Evolutionary conservation across 345 rosid species (phyloP), one percentile per base, ranked within the genome.

Genomic region (Lepidium aucheri): DNA sequence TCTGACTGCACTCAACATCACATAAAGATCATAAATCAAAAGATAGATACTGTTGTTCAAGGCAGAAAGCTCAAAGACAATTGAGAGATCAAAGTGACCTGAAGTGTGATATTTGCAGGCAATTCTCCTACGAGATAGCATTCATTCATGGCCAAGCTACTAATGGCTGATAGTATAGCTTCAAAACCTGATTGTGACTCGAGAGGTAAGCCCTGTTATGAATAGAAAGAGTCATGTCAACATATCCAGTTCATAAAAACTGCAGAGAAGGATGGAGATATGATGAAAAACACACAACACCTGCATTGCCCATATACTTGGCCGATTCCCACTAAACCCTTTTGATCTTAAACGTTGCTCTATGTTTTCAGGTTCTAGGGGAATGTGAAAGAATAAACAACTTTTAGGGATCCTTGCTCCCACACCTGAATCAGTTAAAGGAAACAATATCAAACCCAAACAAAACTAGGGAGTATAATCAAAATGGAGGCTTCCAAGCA

Each of bases 271-370:
- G 9, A 41, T 2, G 36, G 4, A 16, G 32, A 61, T 7, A 24
- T 1, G 60, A 26, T 15, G 24, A 60, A 47, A 30, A 39, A 43
- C 53, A 50, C 61, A 33, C 33, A 53, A 74, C 65, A 91, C 97
- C 97, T 93, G 98, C 61, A 90, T 79, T 71, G 79, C 87, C 95
- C 96, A 93, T 69, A 85, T 74, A 63, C 97, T 90, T 41, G 92
- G 91, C 13, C 74, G 82, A 32, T 75, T 84, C 30, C 90, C 98
- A 10, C 76, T 79, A 70, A 93, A 90, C 67, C 97, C 96, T 70
- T 84, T 88, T 7, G 72, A 46, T 4, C 63, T 71, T 77, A 93
- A 72, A 68, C 26, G 43, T 53, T 83, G 73, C 65, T 84, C 84
- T 58, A 84, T 60, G 60, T 83, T 67, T 14, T 77, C 53, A 14